Evolutionary conservation across 148 eudicot species (phyloP).

Genomic region (Chenopodium album): DNA sequence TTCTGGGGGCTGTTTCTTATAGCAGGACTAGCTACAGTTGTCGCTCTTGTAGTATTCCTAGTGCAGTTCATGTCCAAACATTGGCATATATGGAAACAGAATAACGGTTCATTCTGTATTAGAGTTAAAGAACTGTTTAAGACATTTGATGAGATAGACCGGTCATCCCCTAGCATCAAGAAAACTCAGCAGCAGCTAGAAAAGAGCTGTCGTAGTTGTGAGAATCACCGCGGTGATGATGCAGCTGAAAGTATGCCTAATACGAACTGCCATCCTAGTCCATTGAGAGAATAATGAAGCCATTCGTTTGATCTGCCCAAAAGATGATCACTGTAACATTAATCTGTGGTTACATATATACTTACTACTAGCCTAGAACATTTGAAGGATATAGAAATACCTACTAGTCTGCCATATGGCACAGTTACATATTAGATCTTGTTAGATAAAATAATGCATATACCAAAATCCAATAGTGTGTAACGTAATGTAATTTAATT

Average conservation of each 20-base stretch:
- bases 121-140: slow-evolving; percentile 7
- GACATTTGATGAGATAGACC: slow-evolving; percentile 27
- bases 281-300: slow-evolving; percentile 4
- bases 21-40: slow-evolving; percentile 23
- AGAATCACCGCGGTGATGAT: not conserved
- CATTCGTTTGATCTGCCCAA: not conserved
- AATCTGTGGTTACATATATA: not conserved
- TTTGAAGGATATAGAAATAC: not conserved
- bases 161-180: slow-evolving; percentile 24
- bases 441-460: no score
- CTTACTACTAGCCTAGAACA: not conserved
- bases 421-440: not conserved
- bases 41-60: slow-evolving; percentile 11
- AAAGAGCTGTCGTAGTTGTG: not conserved
- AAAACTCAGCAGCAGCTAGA: slow-evolving; percentile 14
- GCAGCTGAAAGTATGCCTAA: slow-evolving; percentile 15
- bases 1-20: slow-evolving; percentile 36
- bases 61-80: slow-evolving; percentile 22
- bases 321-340: not conserved
- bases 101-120: slow-evolving; percentile 7
- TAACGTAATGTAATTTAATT: not conserved
- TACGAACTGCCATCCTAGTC: slow-evolving; percentile 18
- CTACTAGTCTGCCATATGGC: not conserved
- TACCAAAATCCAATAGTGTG: not conserved
- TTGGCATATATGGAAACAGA: slow-evolving; percentile 7